Evolutionary conservation across 2,329 filamentous ascomycete species (phyloP), one percentile per base, ranked within the genome.

Genomic region (Fusarium tricinctum): DNA sequence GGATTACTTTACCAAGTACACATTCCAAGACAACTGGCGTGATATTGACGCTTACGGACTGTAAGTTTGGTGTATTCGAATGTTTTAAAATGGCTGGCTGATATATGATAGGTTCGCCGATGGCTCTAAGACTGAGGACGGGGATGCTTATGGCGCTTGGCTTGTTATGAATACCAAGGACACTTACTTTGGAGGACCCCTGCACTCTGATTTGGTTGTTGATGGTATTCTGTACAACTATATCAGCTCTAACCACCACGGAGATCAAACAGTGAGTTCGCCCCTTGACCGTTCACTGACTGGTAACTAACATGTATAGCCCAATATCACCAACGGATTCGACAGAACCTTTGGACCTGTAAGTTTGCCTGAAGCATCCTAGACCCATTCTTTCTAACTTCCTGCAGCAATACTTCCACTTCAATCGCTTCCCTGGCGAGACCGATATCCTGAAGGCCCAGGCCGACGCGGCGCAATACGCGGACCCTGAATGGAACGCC

Each of bases 141-240:
- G 84, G 14, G 81, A 80, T 1, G 84, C 84, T 0, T 90, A 84
- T 63, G 88, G 88, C 3, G 85, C 86, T 3, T 90, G 87, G 88
- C 77, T 90, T 15, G 86, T 90, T 1, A 87, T 88, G 83, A 89
- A 89, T 70, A 89, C 85, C 1, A 85, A 84, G 66, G 88, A 90
- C 51, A 88, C 86, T 0, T 89, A 89, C 68, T 89, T 85, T 71
- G 86, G 85, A 10, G 88, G 88, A 0, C 88, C 88, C 0, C 77
- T 87, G 4, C 87, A 90, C 74, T 89, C 87, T 0, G 89, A 90
- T 69, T 77, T 91, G 8, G 84, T 84, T 0, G 88, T 90, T 0
- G 88, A 90, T 68, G 88, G 88, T 0, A 89, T 90, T 46, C 82
- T 90, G 0, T 90, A 90, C 74, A 89, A 91, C 71, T 91, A 90